These are phyloP conservation scores for Tetrapisispora iriomotensis DNA, from an alignment of 805 yeast genomes.

Conservation along the genomic window DNA sequence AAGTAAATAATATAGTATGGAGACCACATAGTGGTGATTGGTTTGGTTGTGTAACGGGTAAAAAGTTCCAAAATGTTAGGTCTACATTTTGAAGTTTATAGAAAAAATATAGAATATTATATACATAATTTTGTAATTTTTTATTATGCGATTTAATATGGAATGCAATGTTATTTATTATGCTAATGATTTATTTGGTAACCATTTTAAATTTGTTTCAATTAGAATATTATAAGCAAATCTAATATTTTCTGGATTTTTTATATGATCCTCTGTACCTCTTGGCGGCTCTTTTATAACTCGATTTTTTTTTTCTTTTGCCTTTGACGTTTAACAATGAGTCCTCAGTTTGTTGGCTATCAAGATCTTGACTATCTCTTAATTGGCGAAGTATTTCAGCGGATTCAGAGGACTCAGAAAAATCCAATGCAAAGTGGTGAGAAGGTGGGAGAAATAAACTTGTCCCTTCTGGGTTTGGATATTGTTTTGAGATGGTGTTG, in stretches of 20 bases:
- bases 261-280: conserved; percentile 5
- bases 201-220: background rate
- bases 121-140: conserved; percentile 1
- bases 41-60: conserved; percentile 49
- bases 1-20: conserved; percentile 75
- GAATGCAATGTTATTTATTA: background rate
- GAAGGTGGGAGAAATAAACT: background rate
- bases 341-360: background rate
- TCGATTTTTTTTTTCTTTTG: conserved; percentile 2
- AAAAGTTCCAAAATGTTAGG: conserved; percentile 30
- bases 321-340: background rate
- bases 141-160: background rate
- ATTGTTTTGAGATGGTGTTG: too few species aligned
- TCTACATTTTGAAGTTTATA: conserved; percentile 3
- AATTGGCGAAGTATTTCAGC: conserved; percentile 14
- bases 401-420: conserved; percentile 3
- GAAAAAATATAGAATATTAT: background rate
- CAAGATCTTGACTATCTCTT: conserved; percentile 9
- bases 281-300: conserved; percentile 6
- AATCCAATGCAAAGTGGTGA: background rate
- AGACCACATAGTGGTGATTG: conserved; percentile 54
- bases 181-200: background rate
- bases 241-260: background rate
- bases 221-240: background rate
- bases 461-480: too few species aligned